A percentile compares a stretch with the other conserved stretches of the same genome.
These are phyloP conservation scores for Balamuthia mandrillaris DNA, from an alignment of 208 protist species.

Conservation along the genomic window DNA sequence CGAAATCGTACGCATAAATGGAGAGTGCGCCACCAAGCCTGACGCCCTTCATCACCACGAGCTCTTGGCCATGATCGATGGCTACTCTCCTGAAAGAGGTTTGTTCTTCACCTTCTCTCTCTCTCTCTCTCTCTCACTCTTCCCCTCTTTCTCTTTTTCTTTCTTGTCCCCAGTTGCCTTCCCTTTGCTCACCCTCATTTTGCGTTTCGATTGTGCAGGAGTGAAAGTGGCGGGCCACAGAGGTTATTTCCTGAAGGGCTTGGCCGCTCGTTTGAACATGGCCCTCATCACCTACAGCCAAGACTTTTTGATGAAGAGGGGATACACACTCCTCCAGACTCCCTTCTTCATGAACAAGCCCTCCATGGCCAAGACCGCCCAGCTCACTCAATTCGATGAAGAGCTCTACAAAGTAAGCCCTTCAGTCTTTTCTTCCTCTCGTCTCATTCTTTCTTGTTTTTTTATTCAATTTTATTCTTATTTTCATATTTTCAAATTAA, in stretches of 20 bases:
- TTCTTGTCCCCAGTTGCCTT: neutral
- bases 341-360: constrained; percentile 99
- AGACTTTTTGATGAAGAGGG: constrained; percentile 85
- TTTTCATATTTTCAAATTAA: too few relatives aligned
- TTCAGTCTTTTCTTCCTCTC: neutral
- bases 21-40: constrained; percentile 49
- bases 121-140: constrained; percentile 63
- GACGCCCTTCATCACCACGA: constrained; percentile 53
- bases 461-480: too few relatives aligned
- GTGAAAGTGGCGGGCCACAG: constrained; percentile 90
- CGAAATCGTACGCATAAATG: neutral
- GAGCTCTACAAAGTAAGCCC: constrained; percentile 94
- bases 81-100: constrained; percentile 45
- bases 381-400: constrained; percentile 95
- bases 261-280: constrained; percentile 93
- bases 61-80: constrained; percentile 60
- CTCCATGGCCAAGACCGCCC: constrained; percentile 88
- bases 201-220: constrained; percentile 69
- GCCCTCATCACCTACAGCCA: constrained; percentile 97
- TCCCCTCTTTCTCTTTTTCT: constrained; percentile 20
- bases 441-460: too few relatives aligned
- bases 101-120: neutral
- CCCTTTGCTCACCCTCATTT: neutral
- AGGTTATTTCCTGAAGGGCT: constrained; percentile 96
- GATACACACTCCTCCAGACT: constrained; percentile 93